Evolutionary conservation across 2,329 filamentous ascomycete genomes (phyloP).

Genomic region (Claviceps fusiformis): DNA sequence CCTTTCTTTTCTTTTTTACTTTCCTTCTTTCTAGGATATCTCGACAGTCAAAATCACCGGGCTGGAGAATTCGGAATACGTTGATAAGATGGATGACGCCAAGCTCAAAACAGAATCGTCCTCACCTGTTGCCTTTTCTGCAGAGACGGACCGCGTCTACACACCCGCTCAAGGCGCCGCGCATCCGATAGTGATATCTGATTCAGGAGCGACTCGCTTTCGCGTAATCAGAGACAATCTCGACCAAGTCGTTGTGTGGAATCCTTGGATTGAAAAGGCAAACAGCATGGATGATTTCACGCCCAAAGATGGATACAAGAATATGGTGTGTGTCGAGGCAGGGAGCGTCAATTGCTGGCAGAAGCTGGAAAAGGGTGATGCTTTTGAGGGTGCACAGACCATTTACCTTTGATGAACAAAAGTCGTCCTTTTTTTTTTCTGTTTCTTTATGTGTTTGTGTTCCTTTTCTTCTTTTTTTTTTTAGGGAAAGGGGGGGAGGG

Average conservation of each 20-base stretch:
- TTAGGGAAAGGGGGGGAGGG: too few species aligned
- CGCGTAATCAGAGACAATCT: slow-evolving; percentile 73
- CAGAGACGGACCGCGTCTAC: slow-evolving; percentile 84
- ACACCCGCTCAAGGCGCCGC: slow-evolving; percentile 50
- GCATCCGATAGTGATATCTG: slow-evolving; percentile 43
- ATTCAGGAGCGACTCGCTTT: slow-evolving; percentile 51
- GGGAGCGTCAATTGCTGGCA: slow-evolving; percentile 73
- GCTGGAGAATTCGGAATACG: slow-evolving; percentile 61
- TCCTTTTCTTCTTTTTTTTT: too few species aligned
- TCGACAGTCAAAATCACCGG: slow-evolving; percentile 57
- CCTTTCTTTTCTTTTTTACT: background rate
- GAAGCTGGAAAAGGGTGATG: slow-evolving; percentile 66
- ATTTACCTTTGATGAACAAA: slow-evolving; percentile 26
- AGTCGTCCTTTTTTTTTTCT: background rate
- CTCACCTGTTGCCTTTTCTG: slow-evolving; percentile 51
- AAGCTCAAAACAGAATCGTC: slow-evolving; percentile 52
- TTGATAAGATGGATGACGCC: slow-evolving; percentile 66
- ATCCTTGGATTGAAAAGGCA: slow-evolving; percentile 83
- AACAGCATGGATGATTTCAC: slow-evolving; percentile 73
- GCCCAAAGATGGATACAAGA: slow-evolving; percentile 79
- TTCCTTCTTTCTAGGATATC: slow-evolving; percentile 53
- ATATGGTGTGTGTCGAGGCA: slow-evolving; percentile 91
- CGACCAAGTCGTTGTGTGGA: slow-evolving; percentile 87
- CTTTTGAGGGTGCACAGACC: slow-evolving; percentile 48
- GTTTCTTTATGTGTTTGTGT: background rate